phyloP scores from a whole-genome alignment of 2,329 filamentous ascomycete species.

The Fusarium tuaranense region DNA sequence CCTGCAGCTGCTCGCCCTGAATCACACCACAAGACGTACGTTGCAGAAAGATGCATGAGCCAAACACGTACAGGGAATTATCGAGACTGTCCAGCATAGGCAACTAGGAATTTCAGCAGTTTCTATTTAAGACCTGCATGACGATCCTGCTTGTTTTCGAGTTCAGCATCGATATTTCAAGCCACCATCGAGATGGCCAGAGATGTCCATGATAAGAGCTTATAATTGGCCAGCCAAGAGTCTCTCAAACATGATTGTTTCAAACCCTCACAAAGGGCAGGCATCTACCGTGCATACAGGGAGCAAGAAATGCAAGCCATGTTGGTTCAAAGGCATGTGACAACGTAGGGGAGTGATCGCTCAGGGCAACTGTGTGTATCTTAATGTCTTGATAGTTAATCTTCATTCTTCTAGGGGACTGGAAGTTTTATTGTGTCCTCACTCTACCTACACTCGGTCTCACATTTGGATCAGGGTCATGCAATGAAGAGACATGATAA shows the following conservation, averaged over 20 bases:
- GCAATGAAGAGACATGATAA: neutral
- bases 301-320: neutral
- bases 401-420: neutral
- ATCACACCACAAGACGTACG: fast-evolving
- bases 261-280: neutral
- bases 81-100: neutral
- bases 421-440: neutral
- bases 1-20: neutral
- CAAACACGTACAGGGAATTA: neutral
- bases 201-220: neutral
- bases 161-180: neutral
- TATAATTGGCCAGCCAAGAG: neutral
- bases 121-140: neutral
- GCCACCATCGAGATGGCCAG: neutral
- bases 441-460: neutral
- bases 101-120: neutral
- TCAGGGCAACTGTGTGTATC: too few species aligned
- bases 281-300: neutral
- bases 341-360: neutral
- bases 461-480: too few species aligned
- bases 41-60: neutral
- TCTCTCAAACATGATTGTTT: neutral
- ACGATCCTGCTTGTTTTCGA: neutral
- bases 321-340: neutral
- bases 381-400: neutral